Conservation (phyloP, 306 rosid species). For the Begonia masoniana region DNA sequence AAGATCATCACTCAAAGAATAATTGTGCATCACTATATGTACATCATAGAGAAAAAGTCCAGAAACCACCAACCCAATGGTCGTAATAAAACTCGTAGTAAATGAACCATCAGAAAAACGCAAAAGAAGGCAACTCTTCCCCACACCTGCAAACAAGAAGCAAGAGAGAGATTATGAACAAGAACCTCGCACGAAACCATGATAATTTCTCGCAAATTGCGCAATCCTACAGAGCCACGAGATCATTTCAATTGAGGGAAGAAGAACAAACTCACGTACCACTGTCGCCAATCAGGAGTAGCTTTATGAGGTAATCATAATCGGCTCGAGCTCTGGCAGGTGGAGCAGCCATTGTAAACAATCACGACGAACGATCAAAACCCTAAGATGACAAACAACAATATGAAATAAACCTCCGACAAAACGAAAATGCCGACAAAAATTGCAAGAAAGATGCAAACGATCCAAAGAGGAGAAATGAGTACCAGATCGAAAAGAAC, state of each 20-base stretch:
- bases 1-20: slow-evolving; percentile 11
- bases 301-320: slow-evolving; percentile 89
- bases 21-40: slow-evolving; percentile 3
- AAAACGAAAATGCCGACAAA: neutral
- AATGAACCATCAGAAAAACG: slow-evolving; percentile 97
- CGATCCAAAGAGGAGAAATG: neutral
- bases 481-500: neutral
- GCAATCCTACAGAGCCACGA: neutral
- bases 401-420: neutral
- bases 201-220: neutral
- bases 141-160: slow-evolving; percentile 51
- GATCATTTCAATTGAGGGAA: slow-evolving; percentile 1
- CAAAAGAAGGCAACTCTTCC: slow-evolving; percentile 95
- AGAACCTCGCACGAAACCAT: neutral
- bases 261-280: slow-evolving; percentile 32
- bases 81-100: slow-evolving; percentile 89
- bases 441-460: neutral
- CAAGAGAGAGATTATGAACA: slow-evolving; percentile 3
- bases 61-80: slow-evolving; percentile 59
- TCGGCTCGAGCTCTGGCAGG: slow-evolving; percentile 97
- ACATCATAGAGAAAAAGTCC: neutral
- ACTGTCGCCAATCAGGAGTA: slow-evolving; percentile 94
- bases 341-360: slow-evolving; percentile 57
- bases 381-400: neutral
- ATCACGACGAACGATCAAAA: slow-evolving; percentile 1